These are phyloP conservation scores for Fusarium abutilonis DNA, from an alignment of 2,329 filamentous ascomycete species.

Conservation along the genomic window DNA sequence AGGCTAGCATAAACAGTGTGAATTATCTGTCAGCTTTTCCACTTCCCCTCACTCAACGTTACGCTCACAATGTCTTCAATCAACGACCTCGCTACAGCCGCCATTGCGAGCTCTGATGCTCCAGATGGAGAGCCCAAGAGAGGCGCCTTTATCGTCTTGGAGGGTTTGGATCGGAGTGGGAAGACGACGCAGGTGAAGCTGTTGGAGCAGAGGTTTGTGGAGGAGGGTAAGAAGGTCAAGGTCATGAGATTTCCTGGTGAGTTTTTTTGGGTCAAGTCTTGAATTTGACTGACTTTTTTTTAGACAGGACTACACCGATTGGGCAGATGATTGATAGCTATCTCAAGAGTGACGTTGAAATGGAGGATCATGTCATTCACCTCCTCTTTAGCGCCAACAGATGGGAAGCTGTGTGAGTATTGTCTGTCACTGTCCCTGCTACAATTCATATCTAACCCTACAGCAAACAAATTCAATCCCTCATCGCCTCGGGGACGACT, in stretches of 20 bases:
- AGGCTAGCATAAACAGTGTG: conserved; percentile 31
- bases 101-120: conserved; percentile 51
- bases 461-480: conserved; percentile 61
- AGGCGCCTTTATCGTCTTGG: conserved; percentile 83
- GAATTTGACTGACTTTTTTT: conserved; percentile 13
- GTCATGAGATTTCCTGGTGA: conserved; percentile 67
- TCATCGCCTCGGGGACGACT: conserved; percentile 73
- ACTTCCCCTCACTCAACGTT: conserved; percentile 20
- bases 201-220: conserved; percentile 65
- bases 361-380: conserved; percentile 91
- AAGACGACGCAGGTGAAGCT: conserved; percentile 90
- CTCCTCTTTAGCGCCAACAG: conserved; percentile 90
- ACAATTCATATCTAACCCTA: conserved; percentile 5
- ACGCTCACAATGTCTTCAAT: conserved; percentile 56
- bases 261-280: conserved; percentile 35
- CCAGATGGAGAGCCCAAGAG: conserved; percentile 17
- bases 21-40: conserved; percentile 16
- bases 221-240: conserved; percentile 60
- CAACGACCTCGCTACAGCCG: conserved; percentile 60
- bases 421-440: conserved; percentile 1
- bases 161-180: conserved; percentile 88
- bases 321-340: conserved; percentile 89
- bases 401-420: conserved; percentile 76
- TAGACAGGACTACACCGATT: conserved; percentile 84
- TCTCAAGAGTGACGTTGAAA: conserved; percentile 74